phyloP scores from a whole-genome alignment of 176 grass and related monocot species.

The Oryza brachyantha region DNA sequence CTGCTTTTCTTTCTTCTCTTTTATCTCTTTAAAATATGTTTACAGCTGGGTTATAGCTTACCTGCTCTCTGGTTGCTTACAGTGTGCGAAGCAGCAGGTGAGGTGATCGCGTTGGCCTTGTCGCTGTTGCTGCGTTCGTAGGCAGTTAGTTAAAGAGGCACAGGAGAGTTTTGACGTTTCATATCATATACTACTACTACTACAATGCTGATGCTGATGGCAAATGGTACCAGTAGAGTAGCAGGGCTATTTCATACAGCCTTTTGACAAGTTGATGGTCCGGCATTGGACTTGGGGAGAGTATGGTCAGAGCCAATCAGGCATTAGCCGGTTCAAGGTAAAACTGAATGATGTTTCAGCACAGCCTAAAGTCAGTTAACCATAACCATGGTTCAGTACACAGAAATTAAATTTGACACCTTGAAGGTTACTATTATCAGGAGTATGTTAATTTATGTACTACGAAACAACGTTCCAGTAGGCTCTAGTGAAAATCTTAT shows the following conservation, averaged over 20 bases:
- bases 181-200: not conserved
- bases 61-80: too few species aligned
- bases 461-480: not conserved
- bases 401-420: not conserved
- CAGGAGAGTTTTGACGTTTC: not conserved
- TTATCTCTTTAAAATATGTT: too few species aligned
- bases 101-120: not conserved
- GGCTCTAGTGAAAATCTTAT: not conserved
- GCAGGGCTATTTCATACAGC: constrained; percentile 9
- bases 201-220: not conserved
- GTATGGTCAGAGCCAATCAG: not conserved
- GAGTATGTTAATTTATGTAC: not conserved
- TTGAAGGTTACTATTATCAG: not conserved
- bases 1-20: too few species aligned
- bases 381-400: not conserved
- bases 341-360: constrained; percentile 7
- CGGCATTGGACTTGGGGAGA: not conserved
- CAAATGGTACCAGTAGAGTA: not conserved
- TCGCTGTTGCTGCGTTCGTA: not conserved
- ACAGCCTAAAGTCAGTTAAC: not conserved
- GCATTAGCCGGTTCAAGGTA: constrained; percentile 12
- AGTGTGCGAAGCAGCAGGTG: not conserved
- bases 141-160: constrained; percentile 35
- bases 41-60: too few species aligned
- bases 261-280: constrained; percentile 5